These are phyloP conservation scores for Talaromyces sp. DNA, from an alignment of 2,329 filamentous ascomycete species.

Conservation along the genomic window DNA sequence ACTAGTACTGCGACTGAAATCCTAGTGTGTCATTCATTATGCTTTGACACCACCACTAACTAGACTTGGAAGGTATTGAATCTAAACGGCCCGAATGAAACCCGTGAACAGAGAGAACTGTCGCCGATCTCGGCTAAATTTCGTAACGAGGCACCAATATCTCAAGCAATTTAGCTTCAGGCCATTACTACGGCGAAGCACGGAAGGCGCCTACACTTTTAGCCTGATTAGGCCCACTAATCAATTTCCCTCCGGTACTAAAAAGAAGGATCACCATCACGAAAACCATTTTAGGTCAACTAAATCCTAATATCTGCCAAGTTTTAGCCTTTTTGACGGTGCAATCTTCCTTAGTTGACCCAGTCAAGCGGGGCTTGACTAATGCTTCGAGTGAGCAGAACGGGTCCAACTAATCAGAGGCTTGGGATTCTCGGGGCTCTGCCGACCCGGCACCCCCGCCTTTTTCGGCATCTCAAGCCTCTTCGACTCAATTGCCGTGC, in stretches of 20 bases:
- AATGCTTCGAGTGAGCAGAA: background rate
- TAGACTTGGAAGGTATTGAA: too few relatives aligned
- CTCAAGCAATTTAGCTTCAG: background rate
- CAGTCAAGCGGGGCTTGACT: background rate
- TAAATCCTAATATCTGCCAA: background rate
- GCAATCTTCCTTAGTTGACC: background rate
- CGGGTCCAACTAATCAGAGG: background rate
- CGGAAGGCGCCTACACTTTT: background rate
- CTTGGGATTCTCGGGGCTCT: background rate
- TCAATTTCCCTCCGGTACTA: background rate
- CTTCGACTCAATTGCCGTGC: background rate
- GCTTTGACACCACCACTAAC: too few relatives aligned
- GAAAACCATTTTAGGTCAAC: background rate
- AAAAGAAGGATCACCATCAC: background rate
- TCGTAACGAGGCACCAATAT: background rate
- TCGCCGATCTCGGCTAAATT: background rate
- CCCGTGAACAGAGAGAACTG: background rate
- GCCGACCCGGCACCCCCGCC: background rate
- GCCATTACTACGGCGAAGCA: background rate
- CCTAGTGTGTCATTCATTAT: too few relatives aligned
- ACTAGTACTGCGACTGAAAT: too few relatives aligned
- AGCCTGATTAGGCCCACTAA: background rate
- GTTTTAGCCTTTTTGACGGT: background rate
- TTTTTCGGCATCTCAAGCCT: conserved; percentile 1
- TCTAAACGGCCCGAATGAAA: background rate